Conservation (phyloP, 2,329 filamentous ascomycete species). For the Domatiomyces globalis region DNA sequence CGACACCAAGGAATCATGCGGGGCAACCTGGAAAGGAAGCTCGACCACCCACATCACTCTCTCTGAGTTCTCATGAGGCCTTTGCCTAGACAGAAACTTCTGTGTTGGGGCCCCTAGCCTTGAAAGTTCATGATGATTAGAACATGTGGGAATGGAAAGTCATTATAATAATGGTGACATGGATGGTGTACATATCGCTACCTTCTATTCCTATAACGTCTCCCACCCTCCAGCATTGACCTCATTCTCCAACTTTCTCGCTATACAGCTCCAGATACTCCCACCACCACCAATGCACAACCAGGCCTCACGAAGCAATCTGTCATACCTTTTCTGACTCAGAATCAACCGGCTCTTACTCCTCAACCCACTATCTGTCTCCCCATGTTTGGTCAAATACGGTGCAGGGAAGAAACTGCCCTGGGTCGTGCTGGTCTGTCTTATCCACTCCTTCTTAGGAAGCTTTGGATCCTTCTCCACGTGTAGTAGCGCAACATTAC, state of each 20-base stretch:
- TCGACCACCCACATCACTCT: too few species aligned
- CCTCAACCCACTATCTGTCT: constrained; percentile 80
- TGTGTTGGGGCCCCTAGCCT: too few species aligned
- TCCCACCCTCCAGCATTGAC: constrained; percentile 98
- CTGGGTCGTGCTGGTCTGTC: constrained; percentile 21
- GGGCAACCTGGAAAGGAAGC: too few species aligned
- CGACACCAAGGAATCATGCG: too few species aligned
- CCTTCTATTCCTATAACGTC: constrained; percentile 27
- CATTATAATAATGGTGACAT: not conserved
- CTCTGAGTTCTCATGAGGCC: too few species aligned
- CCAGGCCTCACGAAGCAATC: constrained; percentile 72
- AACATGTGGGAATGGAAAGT: too few species aligned
- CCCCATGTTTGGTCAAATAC: constrained; percentile 90
- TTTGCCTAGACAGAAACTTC: too few species aligned
- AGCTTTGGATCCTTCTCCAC: constrained; percentile 12
- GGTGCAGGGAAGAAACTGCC: constrained; percentile 79
- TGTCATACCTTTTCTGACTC: constrained; percentile 88
- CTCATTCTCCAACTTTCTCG: constrained; percentile 79
- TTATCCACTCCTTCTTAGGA: not conserved
- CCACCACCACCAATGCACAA: constrained; percentile 57
- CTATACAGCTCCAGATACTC: constrained; percentile 76
- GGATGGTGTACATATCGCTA: not conserved
- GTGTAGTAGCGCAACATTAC: constrained; percentile 78
- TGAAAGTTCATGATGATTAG: too few species aligned
- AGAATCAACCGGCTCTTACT: constrained; percentile 81